phyloP scores from a whole-genome alignment of 805 yeast genomes.

The Naumovozyma castellii region DNA sequence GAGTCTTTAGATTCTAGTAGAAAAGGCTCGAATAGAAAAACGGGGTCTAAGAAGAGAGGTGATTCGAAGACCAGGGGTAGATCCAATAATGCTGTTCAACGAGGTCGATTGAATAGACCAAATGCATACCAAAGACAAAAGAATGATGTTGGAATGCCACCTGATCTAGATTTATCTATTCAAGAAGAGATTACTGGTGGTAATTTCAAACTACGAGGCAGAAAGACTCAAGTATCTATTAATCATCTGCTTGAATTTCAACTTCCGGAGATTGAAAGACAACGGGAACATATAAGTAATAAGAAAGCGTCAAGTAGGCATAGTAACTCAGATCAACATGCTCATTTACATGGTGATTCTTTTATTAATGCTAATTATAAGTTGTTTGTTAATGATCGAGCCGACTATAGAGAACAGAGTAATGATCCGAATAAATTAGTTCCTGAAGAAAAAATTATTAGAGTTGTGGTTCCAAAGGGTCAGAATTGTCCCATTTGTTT shows the following conservation, averaged over 20 bases:
- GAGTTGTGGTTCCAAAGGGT: constrained; percentile 68
- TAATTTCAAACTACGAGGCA: constrained; percentile 28
- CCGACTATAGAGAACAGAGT: constrained; percentile 47
- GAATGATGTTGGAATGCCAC: background rate
- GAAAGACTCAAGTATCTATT: constrained; percentile 41
- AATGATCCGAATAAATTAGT: constrained; percentile 71
- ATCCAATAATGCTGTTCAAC: background rate
- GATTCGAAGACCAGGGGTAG: background rate
- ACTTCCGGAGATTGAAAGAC: constrained; percentile 34
- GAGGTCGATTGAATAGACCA: background rate
- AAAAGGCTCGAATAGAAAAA: constrained; percentile 1
- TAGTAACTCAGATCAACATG: constrained; percentile 18
- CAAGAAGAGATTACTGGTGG: constrained; percentile 30
- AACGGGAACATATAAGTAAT: constrained; percentile 5
- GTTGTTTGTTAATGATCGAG: constrained; percentile 63
- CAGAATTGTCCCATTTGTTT: constrained; percentile 90
- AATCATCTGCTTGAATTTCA: constrained; percentile 59
- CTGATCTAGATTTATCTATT: constrained; percentile 20
- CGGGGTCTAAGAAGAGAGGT: background rate
- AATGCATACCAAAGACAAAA: background rate
- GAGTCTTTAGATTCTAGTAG: constrained; percentile 3
- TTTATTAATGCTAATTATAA: constrained; percentile 78
- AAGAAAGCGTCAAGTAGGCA: constrained; percentile 13
- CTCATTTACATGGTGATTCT: constrained; percentile 52
- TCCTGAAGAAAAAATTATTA: constrained; percentile 46